Conservation (phyloP, 495 filamentous ascomycete genomes). For the Evansstolkia leycettana region DNA sequence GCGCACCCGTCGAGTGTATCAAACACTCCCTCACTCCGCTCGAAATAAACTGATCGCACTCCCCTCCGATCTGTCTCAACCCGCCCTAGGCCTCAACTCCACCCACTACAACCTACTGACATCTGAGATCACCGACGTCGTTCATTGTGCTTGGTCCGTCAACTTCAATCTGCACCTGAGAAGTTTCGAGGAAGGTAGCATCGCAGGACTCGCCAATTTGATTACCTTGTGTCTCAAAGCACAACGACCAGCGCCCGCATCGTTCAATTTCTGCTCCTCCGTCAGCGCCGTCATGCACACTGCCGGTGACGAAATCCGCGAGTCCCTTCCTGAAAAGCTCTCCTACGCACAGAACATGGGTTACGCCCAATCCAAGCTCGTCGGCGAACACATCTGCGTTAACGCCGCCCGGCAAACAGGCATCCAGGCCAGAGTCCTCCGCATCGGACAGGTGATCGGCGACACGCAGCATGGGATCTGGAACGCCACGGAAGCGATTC, state of each 20-base stretch:
- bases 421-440: conserved; percentile 25
- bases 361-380: conserved; percentile 52
- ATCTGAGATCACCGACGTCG: conserved; percentile 31
- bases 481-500: conserved; percentile 53
- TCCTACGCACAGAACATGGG: conserved; percentile 39
- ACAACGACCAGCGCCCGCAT: conserved; percentile 14
- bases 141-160: conserved; percentile 62
- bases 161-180: conserved; percentile 52
- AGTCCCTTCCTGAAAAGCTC: conserved; percentile 36
- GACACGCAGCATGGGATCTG: conserved; percentile 43
- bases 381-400: conserved; percentile 41
- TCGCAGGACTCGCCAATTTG: conserved; percentile 42
- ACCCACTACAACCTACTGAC: conserved; percentile 24
- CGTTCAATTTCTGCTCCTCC: conserved; percentile 51
- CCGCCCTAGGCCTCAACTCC: conserved; percentile 31
- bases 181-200: conserved; percentile 45
- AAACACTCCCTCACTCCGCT: conserved; percentile 6
- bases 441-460: conserved; percentile 48
- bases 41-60: conserved; percentile 28
- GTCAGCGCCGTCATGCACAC: conserved; percentile 34
- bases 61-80: conserved; percentile 23
- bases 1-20: conserved; percentile 13
- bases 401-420: conserved; percentile 19
- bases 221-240: conserved; percentile 37
- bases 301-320: conserved; percentile 22